Evolutionary conservation across 2,329 filamentous ascomycete species (phyloP).

Genomic region (Daldinia eschscholtzii): DNA sequence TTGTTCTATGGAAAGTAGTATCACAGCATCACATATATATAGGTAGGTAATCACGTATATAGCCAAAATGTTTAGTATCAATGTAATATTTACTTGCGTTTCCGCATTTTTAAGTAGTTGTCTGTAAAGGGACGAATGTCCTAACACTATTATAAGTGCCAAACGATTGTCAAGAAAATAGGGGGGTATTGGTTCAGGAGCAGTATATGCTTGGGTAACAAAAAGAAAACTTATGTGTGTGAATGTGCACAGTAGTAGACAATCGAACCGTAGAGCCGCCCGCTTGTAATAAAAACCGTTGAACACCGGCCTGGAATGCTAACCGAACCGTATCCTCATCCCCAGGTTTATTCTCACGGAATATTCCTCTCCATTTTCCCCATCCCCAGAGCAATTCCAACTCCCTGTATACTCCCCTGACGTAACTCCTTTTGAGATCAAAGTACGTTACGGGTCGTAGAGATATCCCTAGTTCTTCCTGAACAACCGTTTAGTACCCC

Average conservation of each 20-base stretch:
- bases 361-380: slow-evolving; percentile 20
- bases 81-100: slow-evolving; percentile 10
- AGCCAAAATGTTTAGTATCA: not conserved
- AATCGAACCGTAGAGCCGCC: slow-evolving; percentile 23
- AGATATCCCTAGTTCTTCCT: slow-evolving; percentile 59
- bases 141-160: slow-evolving; percentile 19
- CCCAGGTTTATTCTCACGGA: slow-evolving; percentile 24
- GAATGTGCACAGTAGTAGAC: slow-evolving; percentile 15
- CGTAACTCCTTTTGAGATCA: slow-evolving; percentile 26
- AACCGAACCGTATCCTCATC: slow-evolving; percentile 27
- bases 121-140: slow-evolving; percentile 8
- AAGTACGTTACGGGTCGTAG: slow-evolving; percentile 40
- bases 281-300: slow-evolving; percentile 20
- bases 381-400: slow-evolving; percentile 19
- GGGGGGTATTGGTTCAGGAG: slow-evolving; percentile 34
- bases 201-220: slow-evolving; percentile 24
- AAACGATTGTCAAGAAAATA: slow-evolving; percentile 19
- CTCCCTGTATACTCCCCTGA: slow-evolving; percentile 29
- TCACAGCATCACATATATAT: not conserved
- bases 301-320: slow-evolving; percentile 41
- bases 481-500: slow-evolving; percentile 79
- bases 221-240: slow-evolving; percentile 21
- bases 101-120: slow-evolving; percentile 6
- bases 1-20: not conserved
- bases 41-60: not conserved